Evolutionary conservation across 2,329 filamentous ascomycete species (phyloP), one percentile per base, ranked within the genome.

Genomic region (Ophiostoma angusticollis): DNA sequence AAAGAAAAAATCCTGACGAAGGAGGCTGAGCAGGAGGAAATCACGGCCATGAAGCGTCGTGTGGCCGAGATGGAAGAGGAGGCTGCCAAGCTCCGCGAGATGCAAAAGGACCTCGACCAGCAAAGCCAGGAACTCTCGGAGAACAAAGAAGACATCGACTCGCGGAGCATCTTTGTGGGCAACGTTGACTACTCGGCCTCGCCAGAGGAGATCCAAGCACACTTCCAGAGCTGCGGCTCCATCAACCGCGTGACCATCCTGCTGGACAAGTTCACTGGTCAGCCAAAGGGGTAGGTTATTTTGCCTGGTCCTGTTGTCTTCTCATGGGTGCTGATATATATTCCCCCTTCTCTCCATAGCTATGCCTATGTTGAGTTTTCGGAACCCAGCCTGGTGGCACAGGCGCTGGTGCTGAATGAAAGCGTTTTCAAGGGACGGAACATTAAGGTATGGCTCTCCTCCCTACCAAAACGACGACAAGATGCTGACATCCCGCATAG

Each of bases 301-400:
- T 5, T 6, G 1, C 12, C 21, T 5, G 7, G 8, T 17, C 23
- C 31, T 23, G 6, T 33, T 9, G 6, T 9, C 19, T 2, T 17
- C 12, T 24, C 3, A 17, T 25, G 9, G 9, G n/a, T 16, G 17
- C 38, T 40, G 22, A 41, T 29, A 30, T 21, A n/a, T n/a, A n/a
- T n/a, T n/a, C n/a, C n/a, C n/a, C n/a, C n/a, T n/a, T n/a, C 7
- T n/a, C 24, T 49, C 38, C 16, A 6, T 62, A 95, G 87, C 49
- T 98, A 98, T 65, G 91, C 91, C 55, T 98, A 98, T 63, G 91
- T 98, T 53, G 91, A 98, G 63, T 98, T 98, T 58, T 81, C 84
- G 44, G 91, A 96, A 64, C 86, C 91, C 35, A 87, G 77, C 61
- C 70, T 95, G 45, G 89, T 98, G 47, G 85, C 84, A 34, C 84